These are phyloP conservation scores for Bruguiera sexangula DNA, from an alignment of 345 rosid species.

Conservation along the genomic window DNA sequence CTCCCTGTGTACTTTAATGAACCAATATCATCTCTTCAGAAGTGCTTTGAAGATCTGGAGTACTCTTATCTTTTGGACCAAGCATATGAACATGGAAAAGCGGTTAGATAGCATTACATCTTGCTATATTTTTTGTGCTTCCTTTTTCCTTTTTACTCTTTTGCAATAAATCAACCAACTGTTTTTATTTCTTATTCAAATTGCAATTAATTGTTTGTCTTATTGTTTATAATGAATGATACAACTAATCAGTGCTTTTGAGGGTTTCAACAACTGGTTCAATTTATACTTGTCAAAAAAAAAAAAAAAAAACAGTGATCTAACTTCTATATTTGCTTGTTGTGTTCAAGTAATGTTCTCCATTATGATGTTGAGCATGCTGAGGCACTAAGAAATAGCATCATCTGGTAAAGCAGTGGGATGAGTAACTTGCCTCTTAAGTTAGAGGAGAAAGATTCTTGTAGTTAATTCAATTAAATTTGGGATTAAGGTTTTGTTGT, in stretches of 20 bases:
- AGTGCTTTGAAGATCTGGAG: conserved; percentile 94
- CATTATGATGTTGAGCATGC: no score
- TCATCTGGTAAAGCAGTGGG: no score
- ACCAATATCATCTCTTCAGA: conserved; percentile 96
- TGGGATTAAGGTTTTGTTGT: no score
- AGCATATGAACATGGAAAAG: conserved; percentile 81
- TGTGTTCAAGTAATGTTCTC: no score
- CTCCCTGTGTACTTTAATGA: conserved; percentile 97
- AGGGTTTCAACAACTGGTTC: background rate
- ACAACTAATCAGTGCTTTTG: background rate
- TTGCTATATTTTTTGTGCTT: conserved; percentile 2
- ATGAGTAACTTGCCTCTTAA: no score
- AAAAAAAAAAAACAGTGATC: no score
- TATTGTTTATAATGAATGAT: background rate
- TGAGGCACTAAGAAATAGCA: no score
- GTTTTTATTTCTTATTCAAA: background rate
- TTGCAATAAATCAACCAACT: no score
- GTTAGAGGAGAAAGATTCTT: no score
- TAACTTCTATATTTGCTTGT: no score
- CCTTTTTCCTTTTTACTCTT: no score
- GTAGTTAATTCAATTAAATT: no score
- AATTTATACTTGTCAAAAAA: background rate
- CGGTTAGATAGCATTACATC: conserved; percentile 39
- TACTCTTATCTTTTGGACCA: conserved; percentile 84
- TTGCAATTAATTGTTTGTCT: background rate